Evolutionary conservation across 208 protist species (phyloP), one percentile per base, ranked within the genome.

Genomic region (Leishmania tropica): DNA sequence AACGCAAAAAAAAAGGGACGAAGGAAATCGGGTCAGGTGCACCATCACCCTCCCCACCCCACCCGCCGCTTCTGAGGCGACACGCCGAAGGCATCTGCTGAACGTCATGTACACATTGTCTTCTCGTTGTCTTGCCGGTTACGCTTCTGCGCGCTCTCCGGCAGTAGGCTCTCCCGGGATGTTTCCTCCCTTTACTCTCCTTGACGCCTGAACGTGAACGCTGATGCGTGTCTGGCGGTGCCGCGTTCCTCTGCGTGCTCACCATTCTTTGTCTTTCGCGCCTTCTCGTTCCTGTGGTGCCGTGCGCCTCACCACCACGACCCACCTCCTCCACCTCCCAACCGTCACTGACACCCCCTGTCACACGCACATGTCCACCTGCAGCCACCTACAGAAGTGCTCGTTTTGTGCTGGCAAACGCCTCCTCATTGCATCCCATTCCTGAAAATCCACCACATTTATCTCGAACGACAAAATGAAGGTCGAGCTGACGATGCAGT

Each of bases 401-500:
- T 3, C 62, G 4, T 68, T 21, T 68, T 31, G 11, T 68, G 7
- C 13, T 2, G 31, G 62, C 62, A n/a, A n/a, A 68, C 31, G 62
- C 62, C 62, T 68, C 62, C 31, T 68, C 2, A 2, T 15, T 3
- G 2, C 35, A 71, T 71, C 19, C n/a, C 47, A 75, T 64, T 47
- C 13, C 65, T 71, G 35, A 21, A 45, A 10, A 42, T 10, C 4
- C 65, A 42, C 35, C 11, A 6, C n/a, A 40, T 37, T 17, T 67
- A 5, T 67, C 56, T 47, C 47, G 11, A 40, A 35, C 19, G 31
- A 42, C 56, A 48, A 92, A 45, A 90, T 89, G 86, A 98, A 98
- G 85, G 89, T 92, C 77, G 95, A 98, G 80, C 70, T 98, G 28
- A 95, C 89, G n/a, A 78, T 98, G 85, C 95, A 98, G 90, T 92